Evolutionary conservation across 208 protist species (phyloP).

Genomic region (Leishmania mexicana): DNA sequence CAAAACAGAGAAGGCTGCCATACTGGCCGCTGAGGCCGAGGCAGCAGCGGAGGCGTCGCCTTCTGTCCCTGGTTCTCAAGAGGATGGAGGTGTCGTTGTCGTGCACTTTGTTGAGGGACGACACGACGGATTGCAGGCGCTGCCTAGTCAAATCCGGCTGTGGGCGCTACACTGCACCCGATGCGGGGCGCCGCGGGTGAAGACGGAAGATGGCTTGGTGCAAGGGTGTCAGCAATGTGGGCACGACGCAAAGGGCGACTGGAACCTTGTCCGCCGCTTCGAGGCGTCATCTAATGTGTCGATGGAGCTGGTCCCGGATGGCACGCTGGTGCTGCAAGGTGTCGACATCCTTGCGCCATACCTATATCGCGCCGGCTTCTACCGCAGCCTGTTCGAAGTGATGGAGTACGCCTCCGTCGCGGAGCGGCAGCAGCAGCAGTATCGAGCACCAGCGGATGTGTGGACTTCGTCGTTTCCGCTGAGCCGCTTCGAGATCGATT

Average conservation of each 20-base stretch:
- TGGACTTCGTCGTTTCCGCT: conserved; percentile 69
- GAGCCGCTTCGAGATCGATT: conserved; percentile 82
- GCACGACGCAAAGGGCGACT: conserved; percentile 34
- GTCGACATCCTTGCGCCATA: conserved; percentile 74
- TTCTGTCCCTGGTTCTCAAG: conserved; percentile 18
- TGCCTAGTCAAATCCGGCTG: conserved; percentile 72
- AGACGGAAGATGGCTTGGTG: conserved; percentile 47
- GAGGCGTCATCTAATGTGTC: conserved; percentile 41
- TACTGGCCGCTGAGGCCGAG: not conserved
- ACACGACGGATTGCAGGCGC: conserved; percentile 29
- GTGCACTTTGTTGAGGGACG: conserved; percentile 60
- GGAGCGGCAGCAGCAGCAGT: conserved; percentile 27
- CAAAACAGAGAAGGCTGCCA: conserved; percentile 20
- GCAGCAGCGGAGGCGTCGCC: conserved; percentile 7
- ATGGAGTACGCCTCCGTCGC: conserved; percentile 28
- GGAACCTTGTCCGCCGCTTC: conserved; percentile 75
- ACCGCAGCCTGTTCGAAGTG: conserved; percentile 51
- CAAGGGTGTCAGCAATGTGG: conserved; percentile 61
- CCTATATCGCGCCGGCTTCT: conserved; percentile 76
- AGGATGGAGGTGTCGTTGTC: conserved; percentile 66
- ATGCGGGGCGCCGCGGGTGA: conserved; percentile 57
- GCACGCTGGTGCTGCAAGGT: conserved; percentile 70
- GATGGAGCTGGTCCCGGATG: conserved; percentile 83
- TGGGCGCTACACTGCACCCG: conserved; percentile 77
- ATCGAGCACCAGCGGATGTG: conserved; percentile 37